Evolutionary conservation across 208 protist species (phyloP), one percentile per base, ranked within the genome.

Genomic region (Crithidia bombi): DNA sequence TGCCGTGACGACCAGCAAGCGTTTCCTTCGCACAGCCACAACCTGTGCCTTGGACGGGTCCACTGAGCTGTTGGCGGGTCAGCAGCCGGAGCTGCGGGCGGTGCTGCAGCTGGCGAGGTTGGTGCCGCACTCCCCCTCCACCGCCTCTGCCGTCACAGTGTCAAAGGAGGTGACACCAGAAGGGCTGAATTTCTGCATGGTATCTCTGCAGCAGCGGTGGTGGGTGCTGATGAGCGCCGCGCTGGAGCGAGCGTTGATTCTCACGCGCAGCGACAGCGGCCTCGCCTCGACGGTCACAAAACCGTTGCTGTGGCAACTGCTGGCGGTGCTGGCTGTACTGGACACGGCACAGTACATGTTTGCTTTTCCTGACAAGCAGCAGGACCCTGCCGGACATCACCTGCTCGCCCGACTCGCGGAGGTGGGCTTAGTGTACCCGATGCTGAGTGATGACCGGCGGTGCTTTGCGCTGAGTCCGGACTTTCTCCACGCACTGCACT

Each of bases 141-240:
- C 50, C 21, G 17, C 25, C 17, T 19, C 54, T 38, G 2, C 62
- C 12, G 36, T 19, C 12, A 7, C 30, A 30, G 5, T 2, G 23
- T 1, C 56, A 28, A 75, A 57, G 9, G 52, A 51, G 12, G 79
- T 93, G 17, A 93, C 89, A 12, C 75, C 82, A 2, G 82, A 87
- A 63, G 92, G 89, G 19, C 39, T 96, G 9, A 74, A 77, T 55
- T 96, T 95, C 72, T 91, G 86, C 67, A 93, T 96, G 92, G 78
- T 91, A 56, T 78, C 89, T n/a, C 64, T 89, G 44, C 85, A 86
- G 65, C 89, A 91, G 73, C 89, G 93, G 80, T 95, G 89, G 85
- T 95, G 89, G 89, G 79, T 82, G 57, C 68, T 96, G 52, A 49
- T 96, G 36, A 83, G 73, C 12, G 87, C 83, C 12, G 86, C 84